phyloP scores from a whole-genome alignment of 2,329 filamentous ascomycete genomes.

The Ophiostoma perfectum region DNA sequence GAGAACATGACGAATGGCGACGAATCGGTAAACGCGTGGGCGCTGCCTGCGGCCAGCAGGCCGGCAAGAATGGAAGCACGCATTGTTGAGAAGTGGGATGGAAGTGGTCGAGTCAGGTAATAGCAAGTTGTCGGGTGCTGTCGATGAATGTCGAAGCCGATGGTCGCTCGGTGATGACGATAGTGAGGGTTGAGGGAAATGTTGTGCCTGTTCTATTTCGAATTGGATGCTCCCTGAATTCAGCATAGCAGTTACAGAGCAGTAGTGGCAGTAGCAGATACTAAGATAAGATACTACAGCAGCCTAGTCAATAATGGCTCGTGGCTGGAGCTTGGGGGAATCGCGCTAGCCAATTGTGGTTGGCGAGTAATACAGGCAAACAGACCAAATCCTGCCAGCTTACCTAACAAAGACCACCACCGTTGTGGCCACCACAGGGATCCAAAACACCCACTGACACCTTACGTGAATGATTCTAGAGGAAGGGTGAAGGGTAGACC shows the following conservation, averaged over 20 bases:
- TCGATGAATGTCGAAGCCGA: constrained; percentile 1
- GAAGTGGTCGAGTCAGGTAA: too few species aligned
- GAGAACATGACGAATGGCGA: constrained; percentile 88
- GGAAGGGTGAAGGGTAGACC: too few species aligned
- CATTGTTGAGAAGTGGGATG: constrained; percentile 38
- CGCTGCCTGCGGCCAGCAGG: constrained; percentile 52
- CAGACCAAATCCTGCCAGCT: too few species aligned
- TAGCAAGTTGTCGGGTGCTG: neutral
- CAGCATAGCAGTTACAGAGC: neutral
- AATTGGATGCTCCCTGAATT: constrained; percentile 11
- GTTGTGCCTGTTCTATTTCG: neutral
- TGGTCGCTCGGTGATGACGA: neutral
- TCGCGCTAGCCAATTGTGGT: constrained; percentile 7
- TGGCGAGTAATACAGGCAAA: too few species aligned
- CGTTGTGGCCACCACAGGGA: too few species aligned
- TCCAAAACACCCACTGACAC: too few species aligned
- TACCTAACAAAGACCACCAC: too few species aligned
- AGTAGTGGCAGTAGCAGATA: neutral
- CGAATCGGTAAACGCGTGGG: constrained; percentile 73
- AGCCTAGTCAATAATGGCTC: constrained; percentile 6
- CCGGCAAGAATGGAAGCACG: constrained; percentile 48
- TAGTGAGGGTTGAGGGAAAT: constrained; percentile 19
- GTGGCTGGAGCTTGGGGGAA: constrained; percentile 12
- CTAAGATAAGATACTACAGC: neutral
- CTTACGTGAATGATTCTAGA: too few species aligned